phyloP scores from a whole-genome alignment of 495 filamentous ascomycete genomes.

The Lichina pygmaea region DNA sequence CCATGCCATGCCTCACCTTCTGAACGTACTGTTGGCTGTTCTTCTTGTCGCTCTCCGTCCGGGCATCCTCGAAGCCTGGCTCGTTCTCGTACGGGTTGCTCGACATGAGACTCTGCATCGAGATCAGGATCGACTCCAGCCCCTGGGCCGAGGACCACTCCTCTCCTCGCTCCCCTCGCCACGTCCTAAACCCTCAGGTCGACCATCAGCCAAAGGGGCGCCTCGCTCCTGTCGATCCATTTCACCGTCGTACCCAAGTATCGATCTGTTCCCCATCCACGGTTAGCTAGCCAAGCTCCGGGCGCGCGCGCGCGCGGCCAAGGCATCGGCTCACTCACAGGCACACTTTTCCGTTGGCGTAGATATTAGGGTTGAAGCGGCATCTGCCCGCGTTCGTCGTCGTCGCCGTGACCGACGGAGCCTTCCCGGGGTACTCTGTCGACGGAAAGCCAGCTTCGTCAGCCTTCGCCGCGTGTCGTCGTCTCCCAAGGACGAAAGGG shows the following conservation, averaged over 20 bases:
- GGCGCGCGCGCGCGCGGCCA: neutral
- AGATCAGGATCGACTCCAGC: conserved; percentile 77
- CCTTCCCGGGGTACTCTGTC: conserved; percentile 65
- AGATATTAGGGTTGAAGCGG: conserved; percentile 95
- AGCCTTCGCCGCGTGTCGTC: conserved; percentile 2
- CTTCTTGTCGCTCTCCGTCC: conserved; percentile 37
- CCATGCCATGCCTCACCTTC: conserved; percentile 28
- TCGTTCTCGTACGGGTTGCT: conserved; percentile 89
- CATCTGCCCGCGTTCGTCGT: conserved; percentile 74
- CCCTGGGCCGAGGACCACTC: conserved; percentile 93
- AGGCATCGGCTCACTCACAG: conserved; percentile 30
- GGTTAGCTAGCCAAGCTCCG: conserved; percentile 3
- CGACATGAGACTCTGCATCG: conserved; percentile 90
- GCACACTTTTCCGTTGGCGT: conserved; percentile 73
- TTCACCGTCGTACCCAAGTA: conserved; percentile 38
- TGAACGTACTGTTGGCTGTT: conserved; percentile 56
- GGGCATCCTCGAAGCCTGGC: conserved; percentile 65
- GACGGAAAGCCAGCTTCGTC: neutral
- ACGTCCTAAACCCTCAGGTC: conserved; percentile 33
- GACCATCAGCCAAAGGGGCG: neutral
- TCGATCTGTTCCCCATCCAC: conserved; percentile 40
- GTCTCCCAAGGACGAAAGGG: neutral
- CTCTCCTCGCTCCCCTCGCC: conserved; percentile 69
- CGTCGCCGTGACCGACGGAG: conserved; percentile 43
- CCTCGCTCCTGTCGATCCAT: neutral